Conservation (phyloP, 352 stramenopile species). For the Plasmopara viticola region DNA sequence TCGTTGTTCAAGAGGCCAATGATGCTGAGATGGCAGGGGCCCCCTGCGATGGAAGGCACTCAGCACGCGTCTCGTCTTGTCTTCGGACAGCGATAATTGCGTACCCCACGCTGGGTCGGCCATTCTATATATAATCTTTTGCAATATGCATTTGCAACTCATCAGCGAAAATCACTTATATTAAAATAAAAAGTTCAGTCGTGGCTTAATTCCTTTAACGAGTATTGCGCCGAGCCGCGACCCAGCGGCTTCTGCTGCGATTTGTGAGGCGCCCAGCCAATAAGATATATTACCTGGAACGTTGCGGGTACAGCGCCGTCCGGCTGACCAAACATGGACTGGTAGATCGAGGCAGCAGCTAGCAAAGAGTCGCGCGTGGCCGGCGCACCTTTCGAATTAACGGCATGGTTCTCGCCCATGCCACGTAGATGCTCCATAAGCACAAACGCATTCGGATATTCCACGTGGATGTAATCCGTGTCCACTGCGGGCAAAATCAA, state of each 20-base stretch:
- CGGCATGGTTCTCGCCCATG: constrained; percentile 96
- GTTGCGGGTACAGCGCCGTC: constrained; percentile 90
- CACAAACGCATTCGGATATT: constrained; percentile 92
- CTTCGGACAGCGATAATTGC: constrained; percentile 20
- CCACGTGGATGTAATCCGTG: constrained; percentile 92
- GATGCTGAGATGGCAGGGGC: constrained; percentile 6
- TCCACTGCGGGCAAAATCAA: constrained; percentile 70
- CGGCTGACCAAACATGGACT: constrained; percentile 87
- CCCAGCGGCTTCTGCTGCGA: constrained; percentile 91
- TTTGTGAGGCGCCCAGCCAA: constrained; percentile 95
- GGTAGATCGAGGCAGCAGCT: constrained; percentile 91
- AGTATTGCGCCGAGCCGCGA: constrained; percentile 69
- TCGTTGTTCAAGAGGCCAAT: constrained; percentile 1
- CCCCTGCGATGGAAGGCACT: constrained; percentile 18
- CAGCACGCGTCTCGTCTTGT: constrained; percentile 23
- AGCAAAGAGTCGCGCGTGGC: constrained; percentile 91
- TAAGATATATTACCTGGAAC: constrained; percentile 97
- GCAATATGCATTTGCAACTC: constrained; percentile 2
- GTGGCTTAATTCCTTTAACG: constrained; percentile 63
- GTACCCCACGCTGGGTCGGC: constrained; percentile 25
- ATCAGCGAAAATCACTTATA: no score
- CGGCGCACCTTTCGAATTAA: constrained; percentile 45
- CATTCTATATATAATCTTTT: constrained; percentile 9
- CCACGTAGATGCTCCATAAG: constrained; percentile 93
- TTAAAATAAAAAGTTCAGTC: constrained; percentile 1